Conservation (phyloP, 139 green algal species). For the Auxenochlorella pyrenoidosa region DNA sequence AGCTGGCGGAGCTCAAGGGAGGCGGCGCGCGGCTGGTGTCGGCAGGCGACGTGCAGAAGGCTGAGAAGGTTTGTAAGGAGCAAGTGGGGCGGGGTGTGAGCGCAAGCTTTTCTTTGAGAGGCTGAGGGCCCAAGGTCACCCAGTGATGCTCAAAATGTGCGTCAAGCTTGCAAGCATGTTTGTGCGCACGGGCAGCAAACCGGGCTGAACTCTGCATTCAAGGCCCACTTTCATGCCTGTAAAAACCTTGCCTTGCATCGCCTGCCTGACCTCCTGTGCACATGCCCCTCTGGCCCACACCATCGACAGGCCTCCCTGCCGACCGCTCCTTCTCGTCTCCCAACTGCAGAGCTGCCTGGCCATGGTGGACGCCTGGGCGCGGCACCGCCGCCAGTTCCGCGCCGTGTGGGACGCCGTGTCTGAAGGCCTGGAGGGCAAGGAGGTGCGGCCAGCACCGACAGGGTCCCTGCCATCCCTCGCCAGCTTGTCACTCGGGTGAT, state of each 20-base stretch:
- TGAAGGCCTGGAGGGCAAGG: conserved; percentile 82
- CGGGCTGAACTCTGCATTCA: not conserved
- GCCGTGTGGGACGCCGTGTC: conserved; percentile 74
- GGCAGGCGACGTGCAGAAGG: conserved; percentile 17
- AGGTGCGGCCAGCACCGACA: not conserved
- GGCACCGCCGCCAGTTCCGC: conserved; percentile 62
- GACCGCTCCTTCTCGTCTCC: not conserved
- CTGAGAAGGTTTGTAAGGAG: conserved; percentile 22
- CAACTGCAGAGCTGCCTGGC: not conserved
- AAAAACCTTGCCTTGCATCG: not conserved
- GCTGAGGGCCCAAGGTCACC: no score
- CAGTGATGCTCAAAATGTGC: no score
- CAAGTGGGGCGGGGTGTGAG: no score
- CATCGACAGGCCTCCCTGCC: no score
- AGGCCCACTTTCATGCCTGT: no score
- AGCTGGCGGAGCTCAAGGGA: conserved; percentile 27
- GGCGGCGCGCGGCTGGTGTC: conserved; percentile 31
- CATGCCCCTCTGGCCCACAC: not conserved
- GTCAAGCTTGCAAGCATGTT: no score
- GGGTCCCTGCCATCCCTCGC: no score
- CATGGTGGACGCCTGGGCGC: conserved; percentile 34
- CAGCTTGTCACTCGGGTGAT: no score
- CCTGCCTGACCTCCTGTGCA: no score
- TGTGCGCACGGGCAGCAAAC: no score
- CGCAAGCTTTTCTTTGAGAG: no score